Evolutionary conservation across 805 yeast genomes (phyloP).

Genomic region (Kluyveromyces siamensis): DNA sequence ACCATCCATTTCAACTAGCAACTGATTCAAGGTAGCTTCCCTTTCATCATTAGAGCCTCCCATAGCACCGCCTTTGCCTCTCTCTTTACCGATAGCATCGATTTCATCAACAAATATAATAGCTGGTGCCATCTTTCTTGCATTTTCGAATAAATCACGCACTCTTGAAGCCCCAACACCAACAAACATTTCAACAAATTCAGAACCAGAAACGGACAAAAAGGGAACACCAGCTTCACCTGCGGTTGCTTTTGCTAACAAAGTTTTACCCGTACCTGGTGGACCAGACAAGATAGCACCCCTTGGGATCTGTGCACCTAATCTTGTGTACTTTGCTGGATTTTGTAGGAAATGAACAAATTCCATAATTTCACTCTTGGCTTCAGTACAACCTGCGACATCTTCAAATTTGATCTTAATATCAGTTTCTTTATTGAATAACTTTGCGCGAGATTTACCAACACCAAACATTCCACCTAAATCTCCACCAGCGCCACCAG

Average conservation of each 20-base stretch:
- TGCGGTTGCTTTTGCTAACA: conserved; percentile 95
- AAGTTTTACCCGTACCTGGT: conserved; percentile 98
- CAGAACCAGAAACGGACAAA: conserved; percentile 92
- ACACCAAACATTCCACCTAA: conserved; percentile 80
- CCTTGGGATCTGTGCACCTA: conserved; percentile 96
- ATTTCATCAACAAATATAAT: conserved; percentile 97
- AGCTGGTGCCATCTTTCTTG: conserved; percentile 89
- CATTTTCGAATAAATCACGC: conserved; percentile 86
- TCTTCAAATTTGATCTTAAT: conserved; percentile 84
- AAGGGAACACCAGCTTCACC: conserved; percentile 99
- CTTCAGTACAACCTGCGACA: conserved; percentile 96
- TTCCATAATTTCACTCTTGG: conserved; percentile 96
- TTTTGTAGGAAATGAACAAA: conserved; percentile 88
- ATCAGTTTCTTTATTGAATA: conserved; percentile 85
- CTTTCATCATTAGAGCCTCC: conserved; percentile 91
- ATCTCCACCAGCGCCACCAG: conserved; percentile 34
- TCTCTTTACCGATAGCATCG: conserved; percentile 97
- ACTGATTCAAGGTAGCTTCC: conserved; percentile 91
- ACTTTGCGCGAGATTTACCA: conserved; percentile 86
- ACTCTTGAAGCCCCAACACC: conserved; percentile 99
- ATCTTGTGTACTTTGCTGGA: conserved; percentile 79
- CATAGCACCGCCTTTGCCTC: conserved; percentile 59
- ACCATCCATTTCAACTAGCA: conserved; percentile 98
- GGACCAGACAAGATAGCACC: conserved; percentile 98
- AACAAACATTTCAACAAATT: conserved; percentile 96